Base-by-base conservation (phyloP, 352 stramenopile species). In the Phytophthora pini region DNA sequence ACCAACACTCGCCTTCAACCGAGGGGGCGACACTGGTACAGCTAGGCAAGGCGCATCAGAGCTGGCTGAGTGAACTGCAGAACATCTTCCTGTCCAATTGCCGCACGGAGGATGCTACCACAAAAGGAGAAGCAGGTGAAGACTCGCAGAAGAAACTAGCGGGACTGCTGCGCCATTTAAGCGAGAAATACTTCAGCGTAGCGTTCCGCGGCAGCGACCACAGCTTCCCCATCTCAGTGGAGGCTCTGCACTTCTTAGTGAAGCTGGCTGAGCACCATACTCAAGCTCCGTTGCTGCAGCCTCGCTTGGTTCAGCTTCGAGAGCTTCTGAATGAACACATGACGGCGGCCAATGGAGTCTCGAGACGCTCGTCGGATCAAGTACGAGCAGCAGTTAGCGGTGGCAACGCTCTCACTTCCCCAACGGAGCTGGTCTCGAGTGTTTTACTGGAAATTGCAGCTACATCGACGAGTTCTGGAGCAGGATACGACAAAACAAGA, bases 121-220 rank as follows among this genome's bases (percentile, higher is more conserved):
- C 26, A 26, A 40, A 61, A 17, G 17, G 11, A 38, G 11, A 12
- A 0, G 49, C 39, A 13, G 29, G 39, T 29, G 65, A 81, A 0
- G 34, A 66, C 7, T 49, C 56, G 0, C 72, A 73, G 17, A 75
- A 72, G 27, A 81, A 79, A 45, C 20, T 82, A 4, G 76, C 63
- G 60, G 40, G 10, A 5, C 31, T 71, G 41, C 20, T 86, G 15
- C 76, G 64, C 5, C 57, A 72, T 22, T 47, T 80, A 2, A 84
- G 80, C 9, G 82, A 91, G 34, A 91, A 91, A 45, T 84, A 91
- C 52, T 91, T 91, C 41, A 91, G 82, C 27, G 82, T 86, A 3
- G 68, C 80, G 13, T 56, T 84, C 2, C 68, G 70, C 1, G 64
- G 43, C 5, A 60, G 22, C 4, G 80, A 84, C 4, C 38, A 38